Percentiles rank a stretch among this genome's conserved stretches.
Conservation (phyloP, 73 alveolate species). For the Diophrys appendiculata region DNA sequence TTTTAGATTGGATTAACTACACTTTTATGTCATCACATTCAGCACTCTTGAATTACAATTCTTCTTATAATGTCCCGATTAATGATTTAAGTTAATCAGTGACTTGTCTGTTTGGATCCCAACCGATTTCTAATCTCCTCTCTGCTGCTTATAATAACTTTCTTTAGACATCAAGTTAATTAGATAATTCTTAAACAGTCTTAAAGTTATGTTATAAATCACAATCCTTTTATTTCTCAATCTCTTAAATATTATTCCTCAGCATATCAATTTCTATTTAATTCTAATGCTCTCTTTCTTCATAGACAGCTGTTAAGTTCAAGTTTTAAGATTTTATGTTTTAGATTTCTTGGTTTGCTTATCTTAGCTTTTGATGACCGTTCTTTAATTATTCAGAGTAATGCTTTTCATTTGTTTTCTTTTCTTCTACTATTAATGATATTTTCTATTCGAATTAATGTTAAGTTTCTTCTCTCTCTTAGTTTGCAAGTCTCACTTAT, state of each 20-base stretch:
- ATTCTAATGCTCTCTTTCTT: constrained; percentile 15
- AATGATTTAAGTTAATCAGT: constrained; percentile 5
- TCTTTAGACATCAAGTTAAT: neutral
- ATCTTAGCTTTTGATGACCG: too few relatives aligned
- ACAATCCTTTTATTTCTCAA: neutral
- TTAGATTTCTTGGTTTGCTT: too few relatives aligned
- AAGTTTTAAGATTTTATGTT: neutral
- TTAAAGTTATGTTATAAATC: constrained; percentile 1
- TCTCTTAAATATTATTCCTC: constrained; percentile 20
- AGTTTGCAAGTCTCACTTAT: too few relatives aligned
- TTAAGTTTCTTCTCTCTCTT: too few relatives aligned
- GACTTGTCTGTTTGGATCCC: constrained; percentile 20
- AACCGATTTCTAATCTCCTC: constrained; percentile 19
- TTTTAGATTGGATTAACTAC: neutral
- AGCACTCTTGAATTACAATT: neutral
- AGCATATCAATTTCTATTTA: constrained; percentile 10
- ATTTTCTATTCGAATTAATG: constrained; percentile 20
- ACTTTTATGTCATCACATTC: neutral
- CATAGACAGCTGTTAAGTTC: neutral
- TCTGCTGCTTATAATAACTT: constrained; percentile 6
- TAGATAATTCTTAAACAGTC: constrained; percentile 1
- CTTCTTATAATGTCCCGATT: neutral
- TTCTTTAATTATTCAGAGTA: too few relatives aligned
- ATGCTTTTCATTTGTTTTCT: neutral
- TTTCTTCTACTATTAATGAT: constrained; percentile 11